Conservation (phyloP, 768 basidiomycete species). For the Amyloporia xantha region DNA sequence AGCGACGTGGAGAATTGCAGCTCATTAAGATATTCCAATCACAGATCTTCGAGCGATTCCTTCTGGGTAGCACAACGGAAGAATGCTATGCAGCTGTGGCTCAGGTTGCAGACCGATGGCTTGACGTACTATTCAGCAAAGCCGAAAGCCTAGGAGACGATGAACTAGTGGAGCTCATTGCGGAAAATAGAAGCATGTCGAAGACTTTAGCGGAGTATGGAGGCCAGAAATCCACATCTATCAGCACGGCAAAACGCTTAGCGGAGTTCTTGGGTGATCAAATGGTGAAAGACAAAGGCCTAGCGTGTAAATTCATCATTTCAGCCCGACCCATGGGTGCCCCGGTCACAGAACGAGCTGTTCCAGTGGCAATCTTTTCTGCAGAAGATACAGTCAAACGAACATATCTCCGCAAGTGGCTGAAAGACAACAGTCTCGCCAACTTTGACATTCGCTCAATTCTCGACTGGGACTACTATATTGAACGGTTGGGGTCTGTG, state of each 20-base stretch:
- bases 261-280: slow-evolving; percentile 96
- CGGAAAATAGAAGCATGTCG: slow-evolving; percentile 97
- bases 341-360: slow-evolving; percentile 93
- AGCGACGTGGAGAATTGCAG: slow-evolving; percentile 94
- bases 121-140: slow-evolving; percentile 87
- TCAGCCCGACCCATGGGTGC: slow-evolving; percentile 89
- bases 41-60: slow-evolving; percentile 95
- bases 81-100: slow-evolving; percentile 96
- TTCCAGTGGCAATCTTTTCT: slow-evolving; percentile 96
- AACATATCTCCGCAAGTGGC: slow-evolving; percentile 89
- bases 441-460: slow-evolving; percentile 92
- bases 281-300: slow-evolving; percentile 99
- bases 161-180: slow-evolving; percentile 95
- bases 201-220: slow-evolving; percentile 95
- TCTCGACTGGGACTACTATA: slow-evolving; percentile 97
- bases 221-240: slow-evolving; percentile 95
- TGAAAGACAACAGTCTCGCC: slow-evolving; percentile 83
- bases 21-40: slow-evolving; percentile 99
- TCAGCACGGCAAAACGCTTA: slow-evolving; percentile 89
- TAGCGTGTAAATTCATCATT: slow-evolving; percentile 98
- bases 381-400: slow-evolving; percentile 90
- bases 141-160: slow-evolving; percentile 84
- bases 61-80: slow-evolving; percentile 87
- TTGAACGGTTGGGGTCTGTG: slow-evolving; percentile 94
- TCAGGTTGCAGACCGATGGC: slow-evolving; percentile 91